Evolutionary conservation across 805 yeast genomes (phyloP), one percentile per base, ranked within the genome.

Genomic region (Hemisphaericaspora nanyangensis): DNA sequence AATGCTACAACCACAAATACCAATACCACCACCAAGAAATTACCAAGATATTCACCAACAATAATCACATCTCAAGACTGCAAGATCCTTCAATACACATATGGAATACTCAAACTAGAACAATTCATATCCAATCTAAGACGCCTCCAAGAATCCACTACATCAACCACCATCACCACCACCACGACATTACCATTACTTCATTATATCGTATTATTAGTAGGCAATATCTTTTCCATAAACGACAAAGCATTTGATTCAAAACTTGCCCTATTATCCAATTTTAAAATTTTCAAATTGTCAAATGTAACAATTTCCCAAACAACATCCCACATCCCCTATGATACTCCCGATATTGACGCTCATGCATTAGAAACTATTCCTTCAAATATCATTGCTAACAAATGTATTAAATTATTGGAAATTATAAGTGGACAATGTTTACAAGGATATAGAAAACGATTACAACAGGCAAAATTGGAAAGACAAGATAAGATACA

Each of bases 11-110:
- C n/a, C 28, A 25, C 28, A 25, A 11, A 11, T n/a, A 11, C 11
- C 28, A 25, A 25, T n/a, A 25, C 28, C 28, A 25, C 28, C 28
- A 25, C 11, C 28, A 10, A 25, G 28, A 10, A 25, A 25, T 11
- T n/a, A 16, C 31, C 31, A 29, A 10, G 3, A 31, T 19, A 15
- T 5, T 8, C 15, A 12, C 39, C 34, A 10, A 18, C 22, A 4
- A 16, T 15, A 5, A 41, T 41, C 19, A 39, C 46, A 22, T 42
- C 43, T 10, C 17, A 38, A 17, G 46, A 43, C 31, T 38, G 43
- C 11, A 72, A 73, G 44, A 65, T 79, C 17, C 56, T 82, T 3
- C 85, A 82, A 53, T 82, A 74, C 55, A 72, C 70, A 39, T 77
- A 77, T 48, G 75, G 79, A 7, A 60, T 73, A 3, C 52, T 59